Evolutionary conservation across 2,329 filamentous ascomycete genomes (phyloP), one percentile per base, ranked within the genome.

Genomic region (Madurella mycetomatis): DNA sequence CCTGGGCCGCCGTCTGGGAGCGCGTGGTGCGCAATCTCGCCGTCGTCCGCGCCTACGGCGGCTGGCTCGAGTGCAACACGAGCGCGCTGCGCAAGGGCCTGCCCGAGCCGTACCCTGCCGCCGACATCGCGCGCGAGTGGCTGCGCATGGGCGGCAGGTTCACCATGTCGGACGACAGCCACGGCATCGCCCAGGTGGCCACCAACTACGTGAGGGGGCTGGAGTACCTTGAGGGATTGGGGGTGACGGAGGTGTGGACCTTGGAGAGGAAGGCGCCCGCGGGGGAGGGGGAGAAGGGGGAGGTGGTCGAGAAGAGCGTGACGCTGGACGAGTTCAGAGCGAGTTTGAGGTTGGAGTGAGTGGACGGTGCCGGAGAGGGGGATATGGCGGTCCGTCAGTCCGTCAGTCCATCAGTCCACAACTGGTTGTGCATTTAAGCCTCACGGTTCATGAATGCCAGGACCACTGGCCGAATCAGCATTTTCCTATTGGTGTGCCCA

Each of bases 121-220:
- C 82, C 51, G 78, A 83, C 63, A 87, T 99, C 65, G 90, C 90
- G 63, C 79, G 89, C 86, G 82, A 83, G 67, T 95, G 90, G 75
- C 66, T 91, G 51, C 72, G 72, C 8, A 78, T 89, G 64, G 86
- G 86, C 19, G 92, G 94, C 19, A 82, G 81, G 56, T 95, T 97
- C 71, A 95, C 90, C 50, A 79, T 99, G 63, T 96, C 90, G 7
- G 94, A 99, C 69, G 94, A 99, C 72, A 96, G 91, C 69, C 94
- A 99, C 73, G 89, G 89, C 40, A 81, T 90, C 55, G 87, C 82
- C 2, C 92, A 99, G 67, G 80, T 99, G 5, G 90, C 85, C n/a
- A 85, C 90, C 48, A 92, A 95, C 67, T 97, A 94, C 73, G 67
- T 69, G 44, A 81, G 81, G 41, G 83, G 88, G 5, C 72, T 95